Evolutionary conservation across 805 yeast species (phyloP).

Genomic region (Ogataea pilisensis): DNA sequence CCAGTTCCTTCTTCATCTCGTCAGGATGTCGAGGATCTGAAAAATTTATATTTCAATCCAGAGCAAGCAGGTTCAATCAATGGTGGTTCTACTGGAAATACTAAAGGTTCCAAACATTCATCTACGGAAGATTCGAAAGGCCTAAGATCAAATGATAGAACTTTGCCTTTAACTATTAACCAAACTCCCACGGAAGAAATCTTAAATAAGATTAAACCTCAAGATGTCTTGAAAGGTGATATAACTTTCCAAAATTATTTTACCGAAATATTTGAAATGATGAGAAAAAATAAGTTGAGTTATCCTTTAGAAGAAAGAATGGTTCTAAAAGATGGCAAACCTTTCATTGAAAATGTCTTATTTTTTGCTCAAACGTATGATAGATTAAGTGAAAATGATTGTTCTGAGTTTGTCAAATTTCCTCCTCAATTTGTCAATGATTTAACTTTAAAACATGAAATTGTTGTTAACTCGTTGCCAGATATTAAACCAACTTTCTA

Average conservation of each 20-base stretch:
- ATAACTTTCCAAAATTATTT: constrained; percentile 31
- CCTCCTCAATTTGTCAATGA: constrained; percentile 31
- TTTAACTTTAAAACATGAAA: constrained; percentile 30
- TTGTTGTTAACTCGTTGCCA: constrained; percentile 29
- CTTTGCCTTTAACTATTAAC: constrained; percentile 24
- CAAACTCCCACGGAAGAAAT: constrained; percentile 27
- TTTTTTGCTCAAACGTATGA: constrained; percentile 26
- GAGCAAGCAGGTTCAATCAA: constrained; percentile 17
- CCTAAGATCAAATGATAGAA: constrained; percentile 25
- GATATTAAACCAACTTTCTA: constrained; percentile 26
- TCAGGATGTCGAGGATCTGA: constrained; percentile 22
- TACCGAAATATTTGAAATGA: constrained; percentile 28
- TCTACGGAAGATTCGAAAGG: constrained; percentile 23
- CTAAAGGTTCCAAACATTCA: constrained; percentile 15
- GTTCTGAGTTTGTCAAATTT: constrained; percentile 25
- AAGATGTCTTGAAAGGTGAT: constrained; percentile 30
- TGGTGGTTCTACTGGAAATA: constrained; percentile 29
- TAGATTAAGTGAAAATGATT: constrained; percentile 24
- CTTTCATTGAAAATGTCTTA: constrained; percentile 30
- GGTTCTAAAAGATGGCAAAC: constrained; percentile 29
- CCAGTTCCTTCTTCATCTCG: constrained; percentile 9
- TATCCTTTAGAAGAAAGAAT: constrained; percentile 31
- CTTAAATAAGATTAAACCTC: constrained; percentile 24
- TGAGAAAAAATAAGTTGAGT: constrained; percentile 27
- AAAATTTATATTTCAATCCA: constrained; percentile 21